These are phyloP conservation scores for Gomphus sp. DNA, from an alignment of 1,284 basidiomycete species.

Conservation along the genomic window DNA sequence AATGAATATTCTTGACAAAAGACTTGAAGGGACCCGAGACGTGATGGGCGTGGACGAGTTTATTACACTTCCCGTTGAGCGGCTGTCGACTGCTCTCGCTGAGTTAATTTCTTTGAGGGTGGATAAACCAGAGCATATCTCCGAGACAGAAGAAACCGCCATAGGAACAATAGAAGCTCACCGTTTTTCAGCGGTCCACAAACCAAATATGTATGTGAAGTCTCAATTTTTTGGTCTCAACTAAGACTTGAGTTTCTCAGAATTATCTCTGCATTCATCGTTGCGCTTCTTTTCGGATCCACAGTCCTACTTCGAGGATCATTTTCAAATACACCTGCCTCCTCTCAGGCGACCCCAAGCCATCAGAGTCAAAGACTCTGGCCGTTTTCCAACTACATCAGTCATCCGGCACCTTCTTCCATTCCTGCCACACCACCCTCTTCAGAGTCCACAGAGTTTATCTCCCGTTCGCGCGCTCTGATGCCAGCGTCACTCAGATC, in stretches of 20 bases:
- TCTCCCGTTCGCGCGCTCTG: background rate
- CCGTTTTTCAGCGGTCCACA: background rate
- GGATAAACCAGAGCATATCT: background rate
- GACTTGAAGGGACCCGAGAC: background rate
- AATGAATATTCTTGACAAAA: background rate
- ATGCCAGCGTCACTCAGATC: conserved; percentile 1
- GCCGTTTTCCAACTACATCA: background rate
- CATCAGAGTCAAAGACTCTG: background rate
- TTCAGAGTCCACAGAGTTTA: background rate
- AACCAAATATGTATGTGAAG: background rate
- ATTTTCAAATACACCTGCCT: background rate
- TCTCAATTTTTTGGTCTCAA: background rate
- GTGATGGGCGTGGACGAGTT: conserved; percentile 3
- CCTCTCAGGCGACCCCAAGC: background rate
- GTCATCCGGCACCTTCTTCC: background rate
- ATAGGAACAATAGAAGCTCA: background rate
- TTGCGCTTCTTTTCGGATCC: conserved; percentile 3
- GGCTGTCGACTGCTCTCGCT: background rate
- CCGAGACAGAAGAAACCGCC: background rate
- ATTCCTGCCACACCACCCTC: background rate
- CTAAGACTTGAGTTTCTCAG: background rate
- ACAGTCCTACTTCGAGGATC: background rate
- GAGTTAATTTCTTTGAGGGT: background rate
- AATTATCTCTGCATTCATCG: conserved; percentile 1
- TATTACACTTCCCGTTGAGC: background rate